Evolutionary conservation across 352 stramenopile genomes (phyloP), one percentile per base, ranked within the genome.

Genomic region (Phytophthora aleatoria): DNA sequence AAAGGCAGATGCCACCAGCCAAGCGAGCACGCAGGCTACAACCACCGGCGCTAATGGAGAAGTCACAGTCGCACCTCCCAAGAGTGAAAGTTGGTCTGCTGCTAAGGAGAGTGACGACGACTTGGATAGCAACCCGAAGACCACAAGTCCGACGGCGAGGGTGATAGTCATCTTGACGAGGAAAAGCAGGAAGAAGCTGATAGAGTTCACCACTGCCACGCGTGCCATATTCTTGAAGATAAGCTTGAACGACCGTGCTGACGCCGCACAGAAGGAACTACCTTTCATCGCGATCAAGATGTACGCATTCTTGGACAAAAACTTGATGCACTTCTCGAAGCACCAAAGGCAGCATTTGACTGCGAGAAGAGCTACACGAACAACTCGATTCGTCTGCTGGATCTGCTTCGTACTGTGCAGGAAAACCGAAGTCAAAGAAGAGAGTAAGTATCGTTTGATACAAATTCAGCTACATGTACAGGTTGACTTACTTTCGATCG

Each of bases 241-340:
- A 33, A 99, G 95, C 35, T 96, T 95, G 61, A 96, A 95, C 11
- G 95, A 95, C 47, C 97, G 80, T 53, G 97, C 87, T n/a, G 96
- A 96, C 0, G 95, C 92, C 11, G 82, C 70, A 69, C 88, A 96
- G 61, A 97, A 97, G 6, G 79, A 91, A 47, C 64, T 76, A n/a
- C 86, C 83, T 27, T 86, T 77, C 71, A 92, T 92, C 20, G 86
- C 87, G 61, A 96, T 86, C 38, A 95, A 53, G 45, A 98, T 97
- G 74, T 98, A 98, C 12, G 92, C 90, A 81, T 99, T 99, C 69
- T 97, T 98, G 70, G 97, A 98, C 30, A 99, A 73, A 65, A 99
- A 99, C 67, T 98, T 98, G 70, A 99, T 90, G 63, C 93, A 98
- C 63, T 98, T 98, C 52, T 96, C 86, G 47, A 97, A 89, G 76